Evolutionary conservation across 129 eudicot genomes (phyloP).

Genomic region (Escallonia herrerae): DNA sequence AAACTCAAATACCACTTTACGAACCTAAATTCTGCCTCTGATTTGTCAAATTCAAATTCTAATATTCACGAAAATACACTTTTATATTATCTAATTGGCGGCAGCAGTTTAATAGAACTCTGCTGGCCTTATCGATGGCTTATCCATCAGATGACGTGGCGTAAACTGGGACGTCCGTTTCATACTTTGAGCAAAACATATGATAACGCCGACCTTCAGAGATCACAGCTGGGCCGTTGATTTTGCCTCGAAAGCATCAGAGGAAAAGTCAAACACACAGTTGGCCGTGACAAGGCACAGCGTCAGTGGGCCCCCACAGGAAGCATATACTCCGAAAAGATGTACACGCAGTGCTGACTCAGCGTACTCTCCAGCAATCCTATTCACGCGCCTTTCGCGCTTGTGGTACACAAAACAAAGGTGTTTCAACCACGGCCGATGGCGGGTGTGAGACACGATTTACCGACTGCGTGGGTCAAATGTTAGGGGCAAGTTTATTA

Average conservation of each 20-base stretch:
- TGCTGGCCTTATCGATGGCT: no score
- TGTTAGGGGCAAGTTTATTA: neutral
- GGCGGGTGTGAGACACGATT: slow-evolving; percentile 7
- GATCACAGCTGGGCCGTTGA: slow-evolving; percentile 23
- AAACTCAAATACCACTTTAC: no score
- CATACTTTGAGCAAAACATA: no score
- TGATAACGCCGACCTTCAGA: neutral
- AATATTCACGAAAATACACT: no score
- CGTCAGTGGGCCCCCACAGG: slow-evolving; percentile 22
- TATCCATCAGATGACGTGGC: no score
- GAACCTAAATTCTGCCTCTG: no score
- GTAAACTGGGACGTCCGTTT: no score
- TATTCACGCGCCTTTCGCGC: neutral
- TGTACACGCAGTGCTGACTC: slow-evolving; percentile 47
- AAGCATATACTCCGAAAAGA: neutral
- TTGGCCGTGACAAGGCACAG: slow-evolving; percentile 43
- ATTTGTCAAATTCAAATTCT: no score
- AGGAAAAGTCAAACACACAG: slow-evolving; percentile 12
- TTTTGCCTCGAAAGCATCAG: neutral
- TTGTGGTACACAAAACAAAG: slow-evolving; percentile 10
- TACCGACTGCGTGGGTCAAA: neutral
- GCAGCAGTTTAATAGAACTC: no score
- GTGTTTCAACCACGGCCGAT: neutral
- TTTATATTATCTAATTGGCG: no score
- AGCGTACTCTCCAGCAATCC: neutral